A percentile compares a stretch with the other conserved stretches of the same genome.
These are phyloP conservation scores for Cytospora leucostoma DNA, from an alignment of 2,329 filamentous ascomycete species.

Conservation along the genomic window DNA sequence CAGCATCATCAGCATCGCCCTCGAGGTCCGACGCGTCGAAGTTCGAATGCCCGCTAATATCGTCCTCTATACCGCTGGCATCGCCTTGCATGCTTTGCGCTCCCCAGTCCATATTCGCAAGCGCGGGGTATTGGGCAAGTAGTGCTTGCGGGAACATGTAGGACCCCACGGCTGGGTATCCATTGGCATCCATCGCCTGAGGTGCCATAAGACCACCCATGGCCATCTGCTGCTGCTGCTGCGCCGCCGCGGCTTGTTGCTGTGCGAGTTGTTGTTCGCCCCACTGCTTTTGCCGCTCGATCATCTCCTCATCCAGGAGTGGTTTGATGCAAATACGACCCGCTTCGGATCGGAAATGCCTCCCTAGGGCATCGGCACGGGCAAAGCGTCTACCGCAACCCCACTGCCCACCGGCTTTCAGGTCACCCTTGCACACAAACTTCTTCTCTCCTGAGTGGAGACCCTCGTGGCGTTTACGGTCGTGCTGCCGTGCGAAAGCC, in stretches of 20 bases:
- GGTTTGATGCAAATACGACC: conserved; percentile 96
- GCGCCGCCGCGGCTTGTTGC: conserved; percentile 47
- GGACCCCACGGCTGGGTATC: conserved; percentile 55
- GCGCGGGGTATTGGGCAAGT: conserved; percentile 85
- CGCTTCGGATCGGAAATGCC: conserved; percentile 94
- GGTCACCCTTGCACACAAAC: conserved; percentile 91
- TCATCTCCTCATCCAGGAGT: conserved; percentile 90
- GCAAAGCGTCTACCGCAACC: conserved; percentile 92
- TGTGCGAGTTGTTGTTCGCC: conserved; percentile 66
- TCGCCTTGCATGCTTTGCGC: conserved; percentile 64
- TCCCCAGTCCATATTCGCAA: conserved; percentile 89
- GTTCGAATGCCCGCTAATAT: conserved; percentile 75
- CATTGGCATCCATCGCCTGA: conserved; percentile 61
- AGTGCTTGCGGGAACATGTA: conserved; percentile 83
- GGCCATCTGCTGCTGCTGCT: conserved; percentile 55
- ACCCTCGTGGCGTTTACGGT: conserved; percentile 95
- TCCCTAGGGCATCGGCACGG: conserved; percentile 88
- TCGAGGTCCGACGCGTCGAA: conserved; percentile 77
- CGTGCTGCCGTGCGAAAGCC: conserved; percentile 95
- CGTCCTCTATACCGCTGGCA: conserved; percentile 73
- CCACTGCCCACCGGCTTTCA: conserved; percentile 83
- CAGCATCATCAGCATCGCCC: conserved; percentile 71
- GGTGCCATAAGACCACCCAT: conserved; percentile 57
- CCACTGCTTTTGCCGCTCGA: conserved; percentile 75
- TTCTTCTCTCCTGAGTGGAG: conserved; percentile 98